Percentiles rank a stretch among this genome's conserved stretches.
These are phyloP conservation scores for Penicillium sp. DNA, from an alignment of 2,329 filamentous ascomycete species.

Conservation along the genomic window DNA sequence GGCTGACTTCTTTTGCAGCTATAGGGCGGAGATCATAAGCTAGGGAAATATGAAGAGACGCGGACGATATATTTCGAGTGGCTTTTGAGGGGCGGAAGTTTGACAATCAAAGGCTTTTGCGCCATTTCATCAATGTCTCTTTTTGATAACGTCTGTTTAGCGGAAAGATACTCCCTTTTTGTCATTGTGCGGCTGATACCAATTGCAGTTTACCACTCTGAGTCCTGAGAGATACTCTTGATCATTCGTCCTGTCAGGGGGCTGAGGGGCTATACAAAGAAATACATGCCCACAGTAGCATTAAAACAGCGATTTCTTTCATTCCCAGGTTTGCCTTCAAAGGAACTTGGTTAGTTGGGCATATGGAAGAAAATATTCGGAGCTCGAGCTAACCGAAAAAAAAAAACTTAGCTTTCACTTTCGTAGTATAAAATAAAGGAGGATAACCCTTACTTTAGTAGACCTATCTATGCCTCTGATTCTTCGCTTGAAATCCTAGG, in stretches of 20 bases:
- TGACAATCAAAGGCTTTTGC: neutral
- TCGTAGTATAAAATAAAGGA: neutral
- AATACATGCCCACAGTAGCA: neutral
- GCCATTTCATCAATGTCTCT: neutral
- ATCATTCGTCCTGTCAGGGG: neutral
- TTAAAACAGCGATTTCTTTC: neutral
- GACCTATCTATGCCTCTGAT: neutral
- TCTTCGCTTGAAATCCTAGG: neutral
- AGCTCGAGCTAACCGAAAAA: neutral
- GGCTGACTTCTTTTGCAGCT: neutral
- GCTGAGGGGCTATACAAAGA: neutral
- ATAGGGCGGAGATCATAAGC: neutral
- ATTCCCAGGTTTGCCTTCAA: neutral
- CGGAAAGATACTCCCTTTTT: neutral
- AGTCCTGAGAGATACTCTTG: neutral
- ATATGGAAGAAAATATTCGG: neutral
- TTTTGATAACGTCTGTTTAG: neutral
- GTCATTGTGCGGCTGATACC: neutral
- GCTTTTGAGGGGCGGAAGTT: too few species aligned
- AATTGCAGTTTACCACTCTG: neutral
- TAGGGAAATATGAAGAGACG: neutral
- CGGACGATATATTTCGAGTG: neutral
- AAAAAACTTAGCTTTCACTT: too few species aligned
- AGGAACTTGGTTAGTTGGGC: neutral
- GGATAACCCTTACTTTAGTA: neutral